A percentile compares a stretch with the other conserved stretches of the same genome.
phyloP scores from a whole-genome alignment of 2,329 filamentous ascomycete genomes.

The Cercospora beticola region DNA sequence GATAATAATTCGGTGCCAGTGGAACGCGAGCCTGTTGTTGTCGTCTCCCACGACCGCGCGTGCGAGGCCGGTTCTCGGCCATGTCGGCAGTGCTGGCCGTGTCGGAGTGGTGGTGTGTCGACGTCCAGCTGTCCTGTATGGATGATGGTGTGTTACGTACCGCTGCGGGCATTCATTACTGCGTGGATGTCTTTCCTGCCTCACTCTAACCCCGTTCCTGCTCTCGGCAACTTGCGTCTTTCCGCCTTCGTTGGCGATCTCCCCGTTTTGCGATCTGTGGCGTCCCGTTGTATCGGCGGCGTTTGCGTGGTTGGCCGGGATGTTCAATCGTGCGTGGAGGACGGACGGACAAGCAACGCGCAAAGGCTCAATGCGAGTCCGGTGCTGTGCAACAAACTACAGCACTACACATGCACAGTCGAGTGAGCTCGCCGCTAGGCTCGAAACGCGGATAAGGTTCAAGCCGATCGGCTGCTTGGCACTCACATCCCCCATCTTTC shows the following conservation, averaged over 20 bases:
- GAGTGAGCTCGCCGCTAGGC: constrained; percentile 3
- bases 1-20: constrained; percentile 2
- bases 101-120: background rate
- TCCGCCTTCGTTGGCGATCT: background rate
- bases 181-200: background rate
- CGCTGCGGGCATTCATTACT: constrained; percentile 17
- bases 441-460: background rate
- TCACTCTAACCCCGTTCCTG: constrained; percentile 1
- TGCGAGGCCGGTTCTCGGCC: constrained; percentile 6
- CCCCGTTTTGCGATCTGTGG: background rate
- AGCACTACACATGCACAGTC: constrained; percentile 3
- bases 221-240: background rate
- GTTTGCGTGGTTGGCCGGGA: background rate
- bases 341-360: background rate
- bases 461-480: background rate
- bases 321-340: background rate
- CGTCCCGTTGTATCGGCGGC: background rate
- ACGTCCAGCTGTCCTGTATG: background rate
- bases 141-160: constrained; percentile 10
- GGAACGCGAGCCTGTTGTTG: constrained; percentile 5
- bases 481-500: background rate
- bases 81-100: background rate
- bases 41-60: constrained; percentile 6
- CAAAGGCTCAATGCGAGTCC: background rate
- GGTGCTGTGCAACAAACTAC: background rate